Evolutionary conservation across 495 filamentous ascomycete species (phyloP), one percentile per base, ranked within the genome.

Genomic region (Annulohypoxylon moriforme): DNA sequence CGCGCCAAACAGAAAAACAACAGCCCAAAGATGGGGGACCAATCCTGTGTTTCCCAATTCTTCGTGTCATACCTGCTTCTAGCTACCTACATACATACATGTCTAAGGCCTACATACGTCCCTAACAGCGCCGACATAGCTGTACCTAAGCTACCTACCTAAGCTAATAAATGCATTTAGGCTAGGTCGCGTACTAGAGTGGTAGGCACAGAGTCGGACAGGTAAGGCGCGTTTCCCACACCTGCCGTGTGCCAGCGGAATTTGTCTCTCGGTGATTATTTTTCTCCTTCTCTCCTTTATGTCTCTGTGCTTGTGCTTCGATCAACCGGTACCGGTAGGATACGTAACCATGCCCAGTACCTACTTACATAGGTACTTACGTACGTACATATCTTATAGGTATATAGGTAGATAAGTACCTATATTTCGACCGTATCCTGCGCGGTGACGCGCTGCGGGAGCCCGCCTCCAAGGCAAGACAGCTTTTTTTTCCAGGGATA

Each of bases 231-330:
- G 46, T 31, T 38, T 52, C 40, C 36, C 36, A 38, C 61, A 29
- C 61, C 33, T 61, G 42, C 36, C 27, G 59, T 55, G 36, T 4
- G 27, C 36, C 36, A 38, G 34, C 14, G 56, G 46, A 25, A n/a
- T n/a, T 56, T 60, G 60, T 64, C 64, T 72, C 69, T 72, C 69
- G 59, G 64, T 61, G 69, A 67, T 72, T 64, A 64, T 42, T 36
- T 56, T 55, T 33, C n/a, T 55, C 14, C 13, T 10, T n/a, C 4
- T 14, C 10, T 13, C 20, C 10, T 27, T 52, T 31, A 18, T 5
- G 40, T 44, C 16, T 44, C 8, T 40, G 13, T 40, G 13, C 36
- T 40, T 40, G 36, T 40, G 13, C n/a, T 14, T 40, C 13, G 36
- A n/a, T 14, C 11, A n/a, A 40, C 40, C n/a, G 16, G n/a, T 44